Evolutionary conservation across 208 protist genomes (phyloP).

Genomic region (Leishmania aethiopica): DNA sequence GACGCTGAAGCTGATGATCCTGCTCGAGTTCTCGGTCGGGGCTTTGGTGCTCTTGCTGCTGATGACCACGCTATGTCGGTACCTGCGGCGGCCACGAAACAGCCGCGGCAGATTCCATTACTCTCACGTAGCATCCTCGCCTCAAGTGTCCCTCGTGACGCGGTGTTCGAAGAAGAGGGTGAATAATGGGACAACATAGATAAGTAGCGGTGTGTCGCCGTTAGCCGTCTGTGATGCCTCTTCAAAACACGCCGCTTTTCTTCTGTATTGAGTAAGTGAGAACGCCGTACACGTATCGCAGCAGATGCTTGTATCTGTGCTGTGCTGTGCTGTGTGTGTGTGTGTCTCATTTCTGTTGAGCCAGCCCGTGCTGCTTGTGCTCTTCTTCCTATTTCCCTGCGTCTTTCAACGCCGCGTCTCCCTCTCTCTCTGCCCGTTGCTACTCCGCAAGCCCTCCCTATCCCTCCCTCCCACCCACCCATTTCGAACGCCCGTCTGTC

Average conservation of each 20-base stretch:
- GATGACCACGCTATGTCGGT: neutral
- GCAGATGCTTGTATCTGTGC: too few relatives aligned
- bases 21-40: neutral
- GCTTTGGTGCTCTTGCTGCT: neutral
- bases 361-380: too few relatives aligned
- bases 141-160: neutral
- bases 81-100: neutral
- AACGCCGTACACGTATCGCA: neutral
- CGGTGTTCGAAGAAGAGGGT: neutral
- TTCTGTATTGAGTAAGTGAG: neutral
- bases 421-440: too few relatives aligned
- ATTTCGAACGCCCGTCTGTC: too few relatives aligned
- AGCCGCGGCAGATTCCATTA: neutral
- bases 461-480: too few relatives aligned
- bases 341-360: too few relatives aligned
- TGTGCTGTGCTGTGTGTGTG: neutral
- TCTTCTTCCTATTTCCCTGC: too few relatives aligned
- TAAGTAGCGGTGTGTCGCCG: neutral
- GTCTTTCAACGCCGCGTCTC: too few relatives aligned
- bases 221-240: neutral
- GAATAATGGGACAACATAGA: too few relatives aligned
- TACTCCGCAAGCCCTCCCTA: too few relatives aligned
- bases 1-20: constrained; percentile 26
- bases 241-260: neutral
- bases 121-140: neutral